Evolutionary conservation across 139 green algal genomes (phyloP), one percentile per base, ranked within the genome.

Genomic region (Chlorella sorokiniana): DNA sequence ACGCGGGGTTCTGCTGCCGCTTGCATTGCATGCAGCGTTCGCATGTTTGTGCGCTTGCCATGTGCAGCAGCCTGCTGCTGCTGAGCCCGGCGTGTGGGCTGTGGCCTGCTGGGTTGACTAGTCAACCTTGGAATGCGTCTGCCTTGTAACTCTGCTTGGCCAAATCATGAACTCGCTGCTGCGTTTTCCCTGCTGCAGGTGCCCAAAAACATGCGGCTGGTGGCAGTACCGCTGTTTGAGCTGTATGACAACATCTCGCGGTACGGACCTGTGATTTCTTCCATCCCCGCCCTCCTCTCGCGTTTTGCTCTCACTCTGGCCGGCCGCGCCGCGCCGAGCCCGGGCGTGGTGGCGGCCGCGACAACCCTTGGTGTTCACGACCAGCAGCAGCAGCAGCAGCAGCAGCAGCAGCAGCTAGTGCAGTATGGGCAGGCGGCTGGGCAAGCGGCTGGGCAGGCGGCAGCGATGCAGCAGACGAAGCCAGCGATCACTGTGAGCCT

Each of bases 151-250:
- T 18, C 27, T n/a, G 1, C 73, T 14, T 40, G 3, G n/a, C 20
- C 52, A 7, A n/a, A n/a, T n/a, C n/a, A n/a, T n/a, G n/a, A n/a
- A n/a, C n/a, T n/a, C n/a, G n/a, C n/a, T n/a, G 3, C 69, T 22
- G 38, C 54, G 25, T 16, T 18, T 40, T 65, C 11, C 11, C 33
- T 4, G 2, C n/a, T 52, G 42, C 91, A 97, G 93, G 91, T 99
- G 22, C 96, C 96, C 5, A 94, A 94, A 44, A 98, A 99, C 85
- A 85, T 95, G 73, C 95, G 94, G 81, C 88, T 99, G 42, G 74
- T 98, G 35, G 96, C 96, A 1, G 96, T 99, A 37, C 96, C 96
- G 16, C 83, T 99, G 14, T 98, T 98, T 72, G 96, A 99, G 85
- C 88, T 99, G 35, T 98, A 99, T 79, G 96, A 98, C 75, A 97